Conservation (phyloP, 192 early-diverging fungal species). For the Rhizoclosmatium globosum region DNA sequence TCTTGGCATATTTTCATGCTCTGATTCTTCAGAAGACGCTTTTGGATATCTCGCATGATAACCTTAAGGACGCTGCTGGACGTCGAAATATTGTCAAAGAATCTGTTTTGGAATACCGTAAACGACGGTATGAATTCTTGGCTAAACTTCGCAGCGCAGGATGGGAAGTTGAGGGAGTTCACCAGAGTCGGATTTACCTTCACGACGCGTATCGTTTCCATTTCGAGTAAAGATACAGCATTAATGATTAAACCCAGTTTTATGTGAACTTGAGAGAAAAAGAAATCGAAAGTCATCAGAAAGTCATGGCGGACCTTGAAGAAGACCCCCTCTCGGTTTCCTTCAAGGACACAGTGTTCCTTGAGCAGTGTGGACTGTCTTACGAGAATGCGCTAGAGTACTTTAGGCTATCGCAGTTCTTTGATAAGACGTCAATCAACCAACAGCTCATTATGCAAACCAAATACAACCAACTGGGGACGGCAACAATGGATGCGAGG, state of each 20-base stretch:
- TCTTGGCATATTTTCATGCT: conserved; percentile 21
- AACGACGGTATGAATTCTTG: too few relatives aligned
- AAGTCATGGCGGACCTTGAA: not conserved
- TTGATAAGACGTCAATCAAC: conserved; percentile 57
- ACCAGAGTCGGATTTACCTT: conserved; percentile 21
- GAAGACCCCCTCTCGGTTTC: conserved; percentile 48
- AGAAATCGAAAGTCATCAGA: too few relatives aligned
- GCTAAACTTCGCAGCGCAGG: not conserved
- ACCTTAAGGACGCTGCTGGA: not conserved
- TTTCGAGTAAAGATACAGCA: conserved; percentile 3
- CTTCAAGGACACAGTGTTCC: conserved; percentile 61
- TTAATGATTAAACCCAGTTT: too few relatives aligned
- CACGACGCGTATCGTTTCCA: conserved; percentile 11
- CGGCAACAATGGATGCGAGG: too few relatives aligned
- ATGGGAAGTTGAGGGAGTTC: conserved; percentile 18
- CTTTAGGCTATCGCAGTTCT: conserved; percentile 58
- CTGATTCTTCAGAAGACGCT: conserved; percentile 15
- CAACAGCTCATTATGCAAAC: conserved; percentile 60
- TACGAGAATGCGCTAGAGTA: conserved; percentile 56
- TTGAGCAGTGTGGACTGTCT: conserved; percentile 52
- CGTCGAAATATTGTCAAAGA: not conserved
- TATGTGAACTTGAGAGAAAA: too few relatives aligned
- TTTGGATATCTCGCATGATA: not conserved
- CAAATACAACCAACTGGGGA: conserved; percentile 53
- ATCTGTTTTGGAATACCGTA: too few relatives aligned